Percentiles rank a stretch among this genome's conserved stretches.
Evolutionary conservation across 768 basidiomycete genomes (phyloP).

Genomic region (Trametes maxima): DNA sequence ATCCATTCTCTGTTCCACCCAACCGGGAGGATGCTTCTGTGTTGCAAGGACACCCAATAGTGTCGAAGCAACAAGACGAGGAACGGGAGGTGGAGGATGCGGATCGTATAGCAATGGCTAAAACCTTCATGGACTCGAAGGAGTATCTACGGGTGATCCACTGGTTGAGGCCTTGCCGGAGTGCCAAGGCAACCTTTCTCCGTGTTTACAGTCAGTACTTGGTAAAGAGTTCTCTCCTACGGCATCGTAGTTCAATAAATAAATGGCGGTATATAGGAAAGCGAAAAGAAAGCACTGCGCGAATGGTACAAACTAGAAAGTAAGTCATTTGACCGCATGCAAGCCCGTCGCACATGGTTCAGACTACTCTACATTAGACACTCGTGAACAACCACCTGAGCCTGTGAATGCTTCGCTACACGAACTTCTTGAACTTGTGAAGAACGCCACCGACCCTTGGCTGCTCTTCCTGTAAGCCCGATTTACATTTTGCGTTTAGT

Average conservation of each 20-base stretch:
- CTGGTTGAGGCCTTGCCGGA: constrained; percentile 63
- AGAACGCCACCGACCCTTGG: constrained; percentile 72
- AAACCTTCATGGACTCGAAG: constrained; percentile 70
- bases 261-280: constrained; percentile 51
- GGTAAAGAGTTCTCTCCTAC: constrained; percentile 50
- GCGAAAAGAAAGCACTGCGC: constrained; percentile 79
- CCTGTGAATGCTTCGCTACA: constrained; percentile 64
- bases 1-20: constrained; percentile 5
- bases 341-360: background rate
- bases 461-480: constrained; percentile 74
- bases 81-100: constrained; percentile 63
- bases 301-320: constrained; percentile 86
- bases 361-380: constrained; percentile 46
- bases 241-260: constrained; percentile 7
- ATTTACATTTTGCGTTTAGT: background rate
- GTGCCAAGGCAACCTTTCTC: constrained; percentile 76
- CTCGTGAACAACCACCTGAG: constrained; percentile 65
- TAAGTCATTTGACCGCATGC: constrained; percentile 37
- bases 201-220: constrained; percentile 81
- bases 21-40: constrained; percentile 43
- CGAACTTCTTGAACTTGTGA: constrained; percentile 61
- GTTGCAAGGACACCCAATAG: constrained; percentile 35
- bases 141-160: constrained; percentile 78
- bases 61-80: constrained; percentile 41
- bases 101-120: constrained; percentile 73